A percentile compares a stretch with the other conserved stretches of the same genome.
These are phyloP conservation scores for Heterobasidion annosum DNA, from an alignment of 1,284 basidiomycete species.

Conservation along the genomic window DNA sequence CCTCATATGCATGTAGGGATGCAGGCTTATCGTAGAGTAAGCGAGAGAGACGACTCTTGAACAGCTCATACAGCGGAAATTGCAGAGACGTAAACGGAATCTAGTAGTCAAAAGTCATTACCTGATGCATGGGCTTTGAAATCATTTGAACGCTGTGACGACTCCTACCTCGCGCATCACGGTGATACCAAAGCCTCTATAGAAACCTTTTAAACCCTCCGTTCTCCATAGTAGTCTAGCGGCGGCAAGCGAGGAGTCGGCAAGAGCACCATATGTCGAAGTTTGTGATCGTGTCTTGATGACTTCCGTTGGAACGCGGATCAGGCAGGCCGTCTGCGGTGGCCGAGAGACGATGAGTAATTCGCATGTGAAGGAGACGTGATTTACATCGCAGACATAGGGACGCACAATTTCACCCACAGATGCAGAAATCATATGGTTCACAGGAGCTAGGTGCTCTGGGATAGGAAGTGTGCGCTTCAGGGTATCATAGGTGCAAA, in stretches of 20 bases:
- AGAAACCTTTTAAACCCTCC: slow-evolving; percentile 65
- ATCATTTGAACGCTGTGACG: too few relatives aligned
- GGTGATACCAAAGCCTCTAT: slow-evolving; percentile 74
- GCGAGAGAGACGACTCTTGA: slow-evolving; percentile 64
- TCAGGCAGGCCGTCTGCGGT: slow-evolving; percentile 78
- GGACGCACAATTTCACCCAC: slow-evolving; percentile 71
- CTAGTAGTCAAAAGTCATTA: slow-evolving; percentile 29
- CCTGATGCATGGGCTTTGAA: slow-evolving; percentile 1
- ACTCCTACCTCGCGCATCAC: slow-evolving; percentile 64
- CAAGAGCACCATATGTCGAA: slow-evolving; percentile 50
- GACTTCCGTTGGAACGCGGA: slow-evolving; percentile 92
- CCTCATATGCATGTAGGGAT: slow-evolving; percentile 67
- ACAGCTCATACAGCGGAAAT: slow-evolving; percentile 91
- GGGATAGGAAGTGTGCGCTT: slow-evolving; percentile 66
- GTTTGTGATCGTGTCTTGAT: slow-evolving; percentile 85
- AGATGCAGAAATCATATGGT: slow-evolving; percentile 78
- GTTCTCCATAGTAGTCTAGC: slow-evolving; percentile 40
- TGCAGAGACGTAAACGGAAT: slow-evolving; percentile 98
- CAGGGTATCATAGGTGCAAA: slow-evolving; percentile 88
- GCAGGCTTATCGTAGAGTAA: slow-evolving; percentile 37
- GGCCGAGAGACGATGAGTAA: slow-evolving; percentile 15
- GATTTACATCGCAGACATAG: not conserved
- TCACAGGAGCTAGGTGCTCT: slow-evolving; percentile 53
- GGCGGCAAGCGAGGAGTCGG: slow-evolving; percentile 35
- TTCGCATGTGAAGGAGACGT: slow-evolving; percentile 12